Percentiles rank a stretch among this genome's conserved stretches.
These are phyloP conservation scores for Tympanopsis confertula DNA, from an alignment of 2,329 filamentous ascomycete genomes.

Conservation along the genomic window DNA sequence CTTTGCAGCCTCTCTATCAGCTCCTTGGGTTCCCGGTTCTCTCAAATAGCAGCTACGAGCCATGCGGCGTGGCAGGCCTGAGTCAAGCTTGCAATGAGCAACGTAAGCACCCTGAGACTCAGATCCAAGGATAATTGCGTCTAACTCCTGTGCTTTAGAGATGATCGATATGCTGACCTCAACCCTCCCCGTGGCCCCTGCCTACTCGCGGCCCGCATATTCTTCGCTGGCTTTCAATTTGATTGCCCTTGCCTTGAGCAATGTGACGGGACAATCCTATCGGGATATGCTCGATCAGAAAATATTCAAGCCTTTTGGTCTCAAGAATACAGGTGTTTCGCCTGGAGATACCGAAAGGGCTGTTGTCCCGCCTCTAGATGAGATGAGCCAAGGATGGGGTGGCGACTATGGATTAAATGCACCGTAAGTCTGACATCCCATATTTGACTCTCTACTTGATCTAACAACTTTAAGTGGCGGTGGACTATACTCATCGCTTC, in stretches of 20 bases:
- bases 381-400: conserved; percentile 19
- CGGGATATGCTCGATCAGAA: conserved; percentile 10
- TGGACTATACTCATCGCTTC: conserved; percentile 19
- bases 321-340: conserved; percentile 11
- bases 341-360: conserved; percentile 16
- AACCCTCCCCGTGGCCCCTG: conserved; percentile 14
- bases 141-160: conserved; percentile 10
- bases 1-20: conserved; percentile 19
- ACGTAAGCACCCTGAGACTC: conserved; percentile 9
- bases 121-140: too few species aligned
- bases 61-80: conserved; percentile 21
- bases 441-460: background rate
- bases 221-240: conserved; percentile 27
- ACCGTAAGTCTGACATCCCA: conserved; percentile 13
- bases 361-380: conserved; percentile 18
- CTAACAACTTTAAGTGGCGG: conserved; percentile 13
- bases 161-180: conserved; percentile 16
- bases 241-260: conserved; percentile 18
- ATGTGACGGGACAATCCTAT: conserved; percentile 12
- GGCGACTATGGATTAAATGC: conserved; percentile 17
- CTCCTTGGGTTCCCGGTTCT: conserved; percentile 22
- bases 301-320: conserved; percentile 11
- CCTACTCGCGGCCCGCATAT: conserved; percentile 22
- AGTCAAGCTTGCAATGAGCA: conserved; percentile 19
- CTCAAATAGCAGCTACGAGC: conserved; percentile 18